Base-by-base conservation (phyloP, 2,329 filamentous ascomycete genomes). In the Didymella pomorum region DNA sequence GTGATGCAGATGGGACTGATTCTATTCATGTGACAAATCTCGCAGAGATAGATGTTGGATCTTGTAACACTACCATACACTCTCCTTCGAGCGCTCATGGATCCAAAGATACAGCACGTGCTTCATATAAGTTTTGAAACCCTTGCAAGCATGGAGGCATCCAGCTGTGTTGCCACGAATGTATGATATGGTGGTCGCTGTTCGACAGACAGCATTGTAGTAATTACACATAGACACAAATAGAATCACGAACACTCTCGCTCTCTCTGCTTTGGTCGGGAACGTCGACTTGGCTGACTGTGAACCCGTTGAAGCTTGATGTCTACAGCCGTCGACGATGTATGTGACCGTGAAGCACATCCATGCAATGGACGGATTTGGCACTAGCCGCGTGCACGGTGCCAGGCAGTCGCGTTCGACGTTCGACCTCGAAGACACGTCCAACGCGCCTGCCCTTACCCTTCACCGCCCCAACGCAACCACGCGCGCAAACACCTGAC, bases 401-500 rank as follows among this genome's bases (percentile, higher is more conserved):
- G 16, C 23, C 47, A 18, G 31, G 31, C 37, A 41, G 63, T 64
- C 62, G 61, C 63, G 62, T 67, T 62, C 61, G 63, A 66, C 63
- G 62, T 67, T 62, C 61, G 63, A 66, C 65, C 58, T 64, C 65
- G 62, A 59, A 48, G 60, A 52, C 66, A 67, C 61, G 46, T 61
- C 52, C 25, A 51, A 49, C 73, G 72, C 73, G 73, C 69, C 64
- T 73, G 52, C 58, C 58, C 33, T 52, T 50, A 25, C 59, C 66
- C 63, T 68, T 70, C 68, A 71, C 65, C 56, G 59, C 73, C 51
- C 51, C 52, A 68, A 62, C 66, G 70, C 65, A 61, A 49, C 65
- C 47, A 61, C 54, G 23, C 63, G 64, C 50, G 54, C 62, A 60
- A 59, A 60, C 62, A 63, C 51, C 43, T 57, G 47, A 53, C 46